Conservation (phyloP, 2,329 filamentous ascomycete species). For the Apiospora aurea region DNA sequence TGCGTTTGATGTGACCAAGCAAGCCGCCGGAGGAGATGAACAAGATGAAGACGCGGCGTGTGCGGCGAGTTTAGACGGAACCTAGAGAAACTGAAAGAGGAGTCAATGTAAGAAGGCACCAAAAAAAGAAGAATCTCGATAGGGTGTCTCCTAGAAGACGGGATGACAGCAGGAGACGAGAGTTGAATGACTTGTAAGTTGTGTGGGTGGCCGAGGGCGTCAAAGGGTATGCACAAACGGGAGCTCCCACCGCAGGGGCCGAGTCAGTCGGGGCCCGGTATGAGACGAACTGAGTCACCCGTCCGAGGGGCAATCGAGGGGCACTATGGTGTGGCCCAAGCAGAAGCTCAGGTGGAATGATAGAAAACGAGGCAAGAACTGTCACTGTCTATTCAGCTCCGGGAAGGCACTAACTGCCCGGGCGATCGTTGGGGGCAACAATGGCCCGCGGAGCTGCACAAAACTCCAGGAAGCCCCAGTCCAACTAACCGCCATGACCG, state of each 20-base stretch:
- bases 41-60: neutral
- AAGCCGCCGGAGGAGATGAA: neutral
- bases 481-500: no score
- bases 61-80: neutral
- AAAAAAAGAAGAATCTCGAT: neutral
- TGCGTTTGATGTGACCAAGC: neutral
- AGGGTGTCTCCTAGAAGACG: neutral
- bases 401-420: neutral
- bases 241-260: neutral
- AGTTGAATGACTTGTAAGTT: conserved; percentile 3
- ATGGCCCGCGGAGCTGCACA: neutral
- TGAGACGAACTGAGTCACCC: neutral
- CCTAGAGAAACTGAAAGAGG: neutral
- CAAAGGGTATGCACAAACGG: neutral
- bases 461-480: no score
- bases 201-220: neutral
- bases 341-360: neutral
- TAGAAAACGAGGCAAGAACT: neutral
- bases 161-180: neutral
- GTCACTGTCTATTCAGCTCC: neutral
- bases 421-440: neutral
- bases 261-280: neutral
- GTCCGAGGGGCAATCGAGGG: neutral
- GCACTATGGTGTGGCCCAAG: no score
- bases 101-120: neutral